Percentiles rank a stretch among this genome's conserved stretches.
These are phyloP conservation scores for Lagerstroemia speciosa DNA, from an alignment of 345 rosid genomes.

Conservation along the genomic window DNA sequence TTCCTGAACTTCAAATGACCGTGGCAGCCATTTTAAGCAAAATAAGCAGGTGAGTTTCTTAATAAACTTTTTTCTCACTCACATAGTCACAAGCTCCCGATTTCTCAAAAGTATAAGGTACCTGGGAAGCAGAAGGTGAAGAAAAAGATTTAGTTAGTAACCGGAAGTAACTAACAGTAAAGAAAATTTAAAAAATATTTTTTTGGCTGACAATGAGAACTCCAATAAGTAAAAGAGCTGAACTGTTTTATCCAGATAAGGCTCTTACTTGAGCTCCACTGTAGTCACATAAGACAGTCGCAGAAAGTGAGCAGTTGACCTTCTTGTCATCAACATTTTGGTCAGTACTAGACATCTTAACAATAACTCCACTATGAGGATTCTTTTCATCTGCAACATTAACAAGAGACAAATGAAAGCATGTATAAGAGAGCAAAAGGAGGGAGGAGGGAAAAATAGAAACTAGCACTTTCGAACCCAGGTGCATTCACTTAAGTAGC, in stretches of 20 bases:
- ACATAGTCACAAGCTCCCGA: constrained; percentile 65
- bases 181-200: background rate
- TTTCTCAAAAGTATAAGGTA: constrained; percentile 51
- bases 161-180: constrained; percentile 2
- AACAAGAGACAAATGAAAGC: constrained; percentile 16
- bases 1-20: background rate
- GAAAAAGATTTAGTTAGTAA: background rate
- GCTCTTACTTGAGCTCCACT: constrained; percentile 52
- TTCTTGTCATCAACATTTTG: constrained; percentile 10
- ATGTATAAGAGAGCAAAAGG: constrained; percentile 2
- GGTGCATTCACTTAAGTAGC: background rate
- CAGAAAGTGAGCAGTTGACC: constrained; percentile 65
- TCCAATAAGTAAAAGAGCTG: background rate
- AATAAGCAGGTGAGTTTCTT: background rate
- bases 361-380: constrained; percentile 72
- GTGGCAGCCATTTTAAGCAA: background rate
- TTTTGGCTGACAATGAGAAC: background rate
- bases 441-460: background rate
- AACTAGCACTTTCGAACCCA: background rate
- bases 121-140: constrained; percentile 32
- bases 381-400: constrained; percentile 47
- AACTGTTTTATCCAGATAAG: constrained; percentile 16
- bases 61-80: constrained; percentile 21
- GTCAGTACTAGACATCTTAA: constrained; percentile 50
- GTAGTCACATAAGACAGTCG: constrained; percentile 66